Percentiles rank a stretch among this genome's conserved stretches.
Conservation (phyloP, 176 grass and related monocot species). For the Saccharum officinarum region DNA sequence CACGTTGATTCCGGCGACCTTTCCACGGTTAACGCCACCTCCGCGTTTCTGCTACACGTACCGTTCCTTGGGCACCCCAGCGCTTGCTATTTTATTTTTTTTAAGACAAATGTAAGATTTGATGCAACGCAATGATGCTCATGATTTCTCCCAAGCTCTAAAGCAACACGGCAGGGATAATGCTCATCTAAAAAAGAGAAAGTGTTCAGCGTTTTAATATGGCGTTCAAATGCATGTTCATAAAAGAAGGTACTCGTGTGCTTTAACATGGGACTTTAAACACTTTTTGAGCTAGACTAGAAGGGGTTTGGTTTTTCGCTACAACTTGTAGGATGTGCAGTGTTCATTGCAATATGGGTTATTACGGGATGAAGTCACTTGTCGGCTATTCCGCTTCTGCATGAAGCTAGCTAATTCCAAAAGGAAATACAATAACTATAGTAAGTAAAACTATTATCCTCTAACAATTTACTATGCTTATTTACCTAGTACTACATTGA, state of each 20-base stretch:
- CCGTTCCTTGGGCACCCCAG: not conserved
- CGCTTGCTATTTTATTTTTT: not conserved
- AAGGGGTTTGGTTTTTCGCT: not conserved
- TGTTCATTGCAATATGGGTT: not conserved
- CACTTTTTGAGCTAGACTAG: not conserved
- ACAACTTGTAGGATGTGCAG: not conserved
- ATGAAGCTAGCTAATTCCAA: too few relatives aligned
- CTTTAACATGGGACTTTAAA: not conserved
- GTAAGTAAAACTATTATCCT: too few relatives aligned
- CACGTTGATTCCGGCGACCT: constrained; percentile 40
- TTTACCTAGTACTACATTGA: too few relatives aligned
- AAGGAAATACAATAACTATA: too few relatives aligned
- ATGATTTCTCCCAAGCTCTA: not conserved
- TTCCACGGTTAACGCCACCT: not conserved
- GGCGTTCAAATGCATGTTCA: not conserved
- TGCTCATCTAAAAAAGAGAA: not conserved
- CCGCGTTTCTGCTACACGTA: not conserved
- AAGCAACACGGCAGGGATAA: not conserved
- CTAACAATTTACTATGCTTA: too few relatives aligned
- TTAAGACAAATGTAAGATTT: not conserved
- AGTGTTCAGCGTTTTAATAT: not conserved
- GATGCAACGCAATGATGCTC: not conserved
- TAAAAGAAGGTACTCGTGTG: not conserved
- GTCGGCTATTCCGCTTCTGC: not conserved
- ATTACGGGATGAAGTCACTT: not conserved